Evolutionary conservation across 805 yeast species (phyloP).

Genomic region (Kodamaea lidongshanica): DNA sequence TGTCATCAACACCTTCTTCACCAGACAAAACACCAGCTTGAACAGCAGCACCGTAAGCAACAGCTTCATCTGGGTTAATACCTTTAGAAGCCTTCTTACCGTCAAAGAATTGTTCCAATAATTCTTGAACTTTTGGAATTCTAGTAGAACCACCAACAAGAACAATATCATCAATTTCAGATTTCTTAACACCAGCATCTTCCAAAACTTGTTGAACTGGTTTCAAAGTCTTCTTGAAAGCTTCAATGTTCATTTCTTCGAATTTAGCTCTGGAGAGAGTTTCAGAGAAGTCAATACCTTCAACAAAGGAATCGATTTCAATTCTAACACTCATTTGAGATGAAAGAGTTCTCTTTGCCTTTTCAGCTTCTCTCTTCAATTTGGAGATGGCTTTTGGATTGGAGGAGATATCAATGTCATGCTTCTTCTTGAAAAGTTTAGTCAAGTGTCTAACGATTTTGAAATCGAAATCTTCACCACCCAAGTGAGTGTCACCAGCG

Average conservation of each 20-base stretch:
- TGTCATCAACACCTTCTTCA: slow-evolving; percentile 92
- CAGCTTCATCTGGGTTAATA: slow-evolving; percentile 47
- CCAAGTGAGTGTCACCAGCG: slow-evolving; percentile 47
- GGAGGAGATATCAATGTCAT: slow-evolving; percentile 35
- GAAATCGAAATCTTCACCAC: slow-evolving; percentile 46
- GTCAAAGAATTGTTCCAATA: slow-evolving; percentile 39
- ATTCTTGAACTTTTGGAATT: slow-evolving; percentile 46
- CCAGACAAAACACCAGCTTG: slow-evolving; percentile 98
- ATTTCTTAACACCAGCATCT: slow-evolving; percentile 41
- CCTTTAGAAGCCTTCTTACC: slow-evolving; percentile 46
- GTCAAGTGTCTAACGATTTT: slow-evolving; percentile 39
- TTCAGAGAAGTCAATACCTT: slow-evolving; percentile 44
- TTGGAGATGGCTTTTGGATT: slow-evolving; percentile 40
- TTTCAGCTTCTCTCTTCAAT: slow-evolving; percentile 45
- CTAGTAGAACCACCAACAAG: slow-evolving; percentile 47
- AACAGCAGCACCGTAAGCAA: slow-evolving; percentile 78
- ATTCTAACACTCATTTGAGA: slow-evolving; percentile 38
- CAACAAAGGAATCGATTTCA: slow-evolving; percentile 44
- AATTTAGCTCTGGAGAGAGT: slow-evolving; percentile 43
- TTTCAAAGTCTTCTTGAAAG: slow-evolving; percentile 41
- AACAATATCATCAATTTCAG: slow-evolving; percentile 42
- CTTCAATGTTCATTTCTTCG: slow-evolving; percentile 42
- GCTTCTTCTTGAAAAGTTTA: slow-evolving; percentile 41
- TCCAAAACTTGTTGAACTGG: slow-evolving; percentile 43
- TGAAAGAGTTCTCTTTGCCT: slow-evolving; percentile 45